Base-by-base conservation (phyloP, 2,329 filamentous ascomycete species). In the Falciphora oryzae region DNA sequence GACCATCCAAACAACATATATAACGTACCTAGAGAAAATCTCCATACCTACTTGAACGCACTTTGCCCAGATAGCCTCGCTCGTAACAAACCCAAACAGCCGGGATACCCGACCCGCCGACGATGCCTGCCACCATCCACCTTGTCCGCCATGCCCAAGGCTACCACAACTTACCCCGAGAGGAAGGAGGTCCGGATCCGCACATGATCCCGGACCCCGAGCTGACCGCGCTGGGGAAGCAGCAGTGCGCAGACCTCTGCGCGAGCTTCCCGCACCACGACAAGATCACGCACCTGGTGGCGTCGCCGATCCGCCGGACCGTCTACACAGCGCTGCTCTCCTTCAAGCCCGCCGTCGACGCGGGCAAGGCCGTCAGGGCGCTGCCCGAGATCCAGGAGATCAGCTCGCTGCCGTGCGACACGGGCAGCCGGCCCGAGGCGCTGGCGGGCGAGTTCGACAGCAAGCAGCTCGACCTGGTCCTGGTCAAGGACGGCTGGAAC, bases 311-410 rank as follows among this genome's bases (percentile, higher is more conserved):
- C 69, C 88, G 89, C 62, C 87, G 93, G 67, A 96, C 93, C 2
- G 81, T 97, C 59, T 86, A 91, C 76, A 97, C 93, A 2, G 88
- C 89, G 44, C 81, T 92, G 35, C 78, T 86, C 64, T 83, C 85
- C 59, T 96, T 96, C 75, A 83, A 81, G 25, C 79, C 85, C 0
- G 80, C 79, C 0, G 80, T 85, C 63, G 71, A 80, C 28, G 65
- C 69, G 8, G 75, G 77, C 7, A 74, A 75, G 73, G 60, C 53
- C 7, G 6, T 29, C n/a, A 83, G 68, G 64, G 87, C 88, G 1
- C 78, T 95, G 16, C 91, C 92, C 0, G 86, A 90, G 67, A 78
- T 92, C 5, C 93, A 97, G 76, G 93, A 97, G 76, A 87, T 91
- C 0, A 89, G 86, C 5, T 82, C 87, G 63, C 79, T 88, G 35